A percentile compares a stretch with the other conserved stretches of the same genome.
Conservation (phyloP, 2,329 filamentous ascomycete genomes). For the Aspergillus sp. region DNA sequence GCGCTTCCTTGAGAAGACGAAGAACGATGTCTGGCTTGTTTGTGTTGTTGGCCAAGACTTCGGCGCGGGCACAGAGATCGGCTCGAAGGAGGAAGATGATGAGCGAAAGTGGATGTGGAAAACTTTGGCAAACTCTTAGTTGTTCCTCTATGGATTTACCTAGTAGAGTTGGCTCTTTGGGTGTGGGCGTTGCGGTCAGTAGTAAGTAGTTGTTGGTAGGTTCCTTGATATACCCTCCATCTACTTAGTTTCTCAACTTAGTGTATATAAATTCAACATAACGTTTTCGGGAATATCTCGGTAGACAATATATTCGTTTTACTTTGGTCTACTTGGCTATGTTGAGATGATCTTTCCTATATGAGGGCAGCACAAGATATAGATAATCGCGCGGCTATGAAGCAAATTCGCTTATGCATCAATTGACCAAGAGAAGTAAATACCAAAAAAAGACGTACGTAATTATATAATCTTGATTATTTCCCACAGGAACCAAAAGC, state of each 20-base stretch:
- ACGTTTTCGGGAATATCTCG: background rate
- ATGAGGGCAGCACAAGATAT: background rate
- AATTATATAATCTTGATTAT: too few species aligned
- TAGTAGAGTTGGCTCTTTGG: background rate
- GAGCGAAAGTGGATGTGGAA: slow-evolving; percentile 43
- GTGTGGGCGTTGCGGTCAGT: background rate
- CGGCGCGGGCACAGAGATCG: slow-evolving; percentile 40
- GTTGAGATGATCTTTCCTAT: background rate
- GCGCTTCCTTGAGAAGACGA: slow-evolving; percentile 66
- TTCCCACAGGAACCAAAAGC: too few species aligned
- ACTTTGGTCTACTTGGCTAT: background rate
- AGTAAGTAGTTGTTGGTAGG: background rate
- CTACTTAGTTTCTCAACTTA: slow-evolving; percentile 3
- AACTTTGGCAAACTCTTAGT: slow-evolving; percentile 32
- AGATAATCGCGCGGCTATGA: background rate
- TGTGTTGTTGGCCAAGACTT: slow-evolving; percentile 60
- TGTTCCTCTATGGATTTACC: background rate
- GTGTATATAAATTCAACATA: slow-evolving; percentile 9
- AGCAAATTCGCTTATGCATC: background rate
- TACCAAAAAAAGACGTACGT: too few species aligned
- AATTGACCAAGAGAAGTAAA: background rate
- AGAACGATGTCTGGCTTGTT: slow-evolving; percentile 79
- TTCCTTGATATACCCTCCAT: background rate
- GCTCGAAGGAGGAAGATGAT: slow-evolving; percentile 39
- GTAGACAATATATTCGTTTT: background rate